Evolutionary conservation across 2,329 filamentous ascomycete species (phyloP).

Genomic region (Pseudogymnoascus sp.): DNA sequence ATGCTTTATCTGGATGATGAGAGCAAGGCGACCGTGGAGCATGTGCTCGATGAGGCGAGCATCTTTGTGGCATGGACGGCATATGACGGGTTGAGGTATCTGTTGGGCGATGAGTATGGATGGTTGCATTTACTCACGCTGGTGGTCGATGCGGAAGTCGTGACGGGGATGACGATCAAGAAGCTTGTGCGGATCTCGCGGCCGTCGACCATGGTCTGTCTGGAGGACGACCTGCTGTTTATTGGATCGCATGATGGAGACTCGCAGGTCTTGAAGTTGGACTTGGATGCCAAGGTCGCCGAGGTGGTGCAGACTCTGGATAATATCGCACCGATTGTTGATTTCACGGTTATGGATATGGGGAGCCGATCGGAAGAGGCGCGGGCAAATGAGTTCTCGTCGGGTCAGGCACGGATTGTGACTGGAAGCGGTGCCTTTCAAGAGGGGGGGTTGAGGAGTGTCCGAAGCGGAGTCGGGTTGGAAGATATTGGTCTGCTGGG

Average conservation of each 20-base stretch:
- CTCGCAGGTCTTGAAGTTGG: slow-evolving; percentile 70
- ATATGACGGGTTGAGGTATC: slow-evolving; percentile 72
- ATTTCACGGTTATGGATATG: slow-evolving; percentile 95
- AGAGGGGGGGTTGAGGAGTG: slow-evolving; percentile 81
- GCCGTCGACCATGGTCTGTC: slow-evolving; percentile 71
- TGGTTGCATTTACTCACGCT: slow-evolving; percentile 79
- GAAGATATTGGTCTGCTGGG: slow-evolving; percentile 79
- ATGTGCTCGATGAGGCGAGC: slow-evolving; percentile 63
- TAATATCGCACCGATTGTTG: slow-evolving; percentile 86
- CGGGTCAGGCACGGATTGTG: slow-evolving; percentile 87
- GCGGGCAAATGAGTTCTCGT: slow-evolving; percentile 62
- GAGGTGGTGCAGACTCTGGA: slow-evolving; percentile 66
- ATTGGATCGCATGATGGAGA: slow-evolving; percentile 90
- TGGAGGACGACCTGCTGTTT: slow-evolving; percentile 68
- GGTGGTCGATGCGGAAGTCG: slow-evolving; percentile 53
- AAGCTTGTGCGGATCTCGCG: slow-evolving; percentile 62
- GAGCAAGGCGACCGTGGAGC: slow-evolving; percentile 59
- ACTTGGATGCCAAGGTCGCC: slow-evolving; percentile 37
- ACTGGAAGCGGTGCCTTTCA: slow-evolving; percentile 86
- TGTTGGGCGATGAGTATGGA: slow-evolving; percentile 91
- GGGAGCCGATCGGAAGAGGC: slow-evolving; percentile 52
- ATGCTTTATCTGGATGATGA: slow-evolving; percentile 81
- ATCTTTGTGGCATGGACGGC: slow-evolving; percentile 90
- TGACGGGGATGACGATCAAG: slow-evolving; percentile 66
- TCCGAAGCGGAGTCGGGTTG: slow-evolving; percentile 87